Percentiles rank a stretch among this genome's conserved stretches.
These are phyloP conservation scores for Ascobolus immersus DNA, from an alignment of 495 filamentous ascomycete species.

Conservation along the genomic window DNA sequence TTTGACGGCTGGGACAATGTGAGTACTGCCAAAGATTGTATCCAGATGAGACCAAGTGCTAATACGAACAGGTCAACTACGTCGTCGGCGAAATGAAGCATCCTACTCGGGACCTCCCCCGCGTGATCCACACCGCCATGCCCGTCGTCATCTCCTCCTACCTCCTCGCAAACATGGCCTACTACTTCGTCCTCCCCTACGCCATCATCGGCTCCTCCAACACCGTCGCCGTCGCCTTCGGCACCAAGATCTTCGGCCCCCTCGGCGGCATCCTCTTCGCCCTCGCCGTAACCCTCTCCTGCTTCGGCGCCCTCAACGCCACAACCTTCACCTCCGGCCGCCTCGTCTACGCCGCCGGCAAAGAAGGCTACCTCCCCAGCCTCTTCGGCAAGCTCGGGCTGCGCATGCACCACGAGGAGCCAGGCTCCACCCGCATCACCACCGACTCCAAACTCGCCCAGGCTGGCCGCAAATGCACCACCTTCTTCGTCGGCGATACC, in stretches of 20 bases:
- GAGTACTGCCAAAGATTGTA: slow-evolving; percentile 6
- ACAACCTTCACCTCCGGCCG: slow-evolving; percentile 83
- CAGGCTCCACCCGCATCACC: slow-evolving; percentile 29
- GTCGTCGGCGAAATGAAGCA: slow-evolving; percentile 90
- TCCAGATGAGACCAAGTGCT: slow-evolving; percentile 4
- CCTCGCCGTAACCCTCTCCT: slow-evolving; percentile 65
- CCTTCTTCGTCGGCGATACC: slow-evolving; percentile 15
- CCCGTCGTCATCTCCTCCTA: slow-evolving; percentile 79
- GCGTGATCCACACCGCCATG: slow-evolving; percentile 92
- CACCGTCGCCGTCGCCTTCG: slow-evolving; percentile 76
- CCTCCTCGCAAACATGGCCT: slow-evolving; percentile 68
- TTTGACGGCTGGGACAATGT: slow-evolving; percentile 99
- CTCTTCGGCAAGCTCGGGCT: slow-evolving; percentile 67
- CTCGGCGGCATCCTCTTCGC: slow-evolving; percentile 64
- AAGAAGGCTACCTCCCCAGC: slow-evolving; percentile 76
- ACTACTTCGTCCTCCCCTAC: slow-evolving; percentile 83
- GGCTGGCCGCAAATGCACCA: slow-evolving; percentile 6
- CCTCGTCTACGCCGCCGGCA: slow-evolving; percentile 78
- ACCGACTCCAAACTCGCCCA: neutral
- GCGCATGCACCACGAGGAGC: slow-evolving; percentile 22
- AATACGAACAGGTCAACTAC: slow-evolving; percentile 52
- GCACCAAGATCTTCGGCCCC: slow-evolving; percentile 65
- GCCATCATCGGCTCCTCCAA: slow-evolving; percentile 55
- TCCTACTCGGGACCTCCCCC: slow-evolving; percentile 66
- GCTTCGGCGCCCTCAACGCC: slow-evolving; percentile 79